Base-by-base conservation (phyloP, 129 eudicot genomes). In the Deinandra increscens region DNA sequence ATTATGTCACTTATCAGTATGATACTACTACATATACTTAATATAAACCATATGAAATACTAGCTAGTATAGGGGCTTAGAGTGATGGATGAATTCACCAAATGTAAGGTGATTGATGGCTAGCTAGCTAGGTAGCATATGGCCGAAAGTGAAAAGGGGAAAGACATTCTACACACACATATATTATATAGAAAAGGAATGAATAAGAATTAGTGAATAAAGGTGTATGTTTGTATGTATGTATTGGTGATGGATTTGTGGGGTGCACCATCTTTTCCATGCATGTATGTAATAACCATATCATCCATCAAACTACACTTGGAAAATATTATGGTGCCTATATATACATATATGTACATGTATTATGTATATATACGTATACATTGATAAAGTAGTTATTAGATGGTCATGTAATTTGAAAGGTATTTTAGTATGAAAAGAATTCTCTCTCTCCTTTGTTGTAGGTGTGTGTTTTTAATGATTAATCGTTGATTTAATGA, bases 1-100 rank as follows among this genome's bases (percentile, higher is more conserved):
- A 3, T 51, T 86, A 34, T 79, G 82, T 50, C 88, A 86, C 58
- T 63, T 83, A 74, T 83, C 93, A 15, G 83, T 83, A 66, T 86
- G 65, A 77, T n/a, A 49, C 3, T n/a, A n/a, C n/a, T 43, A 64
- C 9, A 49, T 20, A n/a, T 36, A 72, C 12, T n/a, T 43, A 60
- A 68, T 44, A 64, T 54, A 46, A n/a, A n/a, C n/a, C n/a, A 51
- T 68, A 36, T 67, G 48, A 22, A 75, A 50, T 12, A 69, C 11
- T 29, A 7, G 11, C n/a, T 4, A 64, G 2, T 44, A 72, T 60
- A 70, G 64, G 71, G 70, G 58, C 68, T 65, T 69, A 66, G 49
- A 7, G 38, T 68, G 75, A 58, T 70, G 76, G 48, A 70, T 49
- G 71, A 69, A 50, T 60, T 69, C 75, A 76, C 75, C 54, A 51